A percentile compares a stretch with the other conserved stretches of the same genome.
phyloP scores from a whole-genome alignment of 345 rosid genomes.

The Eucalyptus curtisii region DNA sequence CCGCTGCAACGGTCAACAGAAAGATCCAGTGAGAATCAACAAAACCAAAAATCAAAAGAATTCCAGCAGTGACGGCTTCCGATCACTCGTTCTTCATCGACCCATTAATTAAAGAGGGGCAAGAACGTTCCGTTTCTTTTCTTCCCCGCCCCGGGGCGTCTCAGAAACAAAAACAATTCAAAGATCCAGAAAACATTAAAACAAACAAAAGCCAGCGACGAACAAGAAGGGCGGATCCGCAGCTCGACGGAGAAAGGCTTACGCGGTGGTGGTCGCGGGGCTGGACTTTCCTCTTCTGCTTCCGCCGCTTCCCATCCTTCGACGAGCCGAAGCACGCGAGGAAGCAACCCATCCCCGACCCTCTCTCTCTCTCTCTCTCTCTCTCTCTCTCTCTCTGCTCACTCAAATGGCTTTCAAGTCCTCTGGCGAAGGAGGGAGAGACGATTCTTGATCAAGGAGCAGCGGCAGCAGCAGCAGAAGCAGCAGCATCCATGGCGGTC shows the following conservation, averaged over 20 bases:
- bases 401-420: not conserved
- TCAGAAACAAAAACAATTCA: not conserved
- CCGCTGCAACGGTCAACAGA: not conserved
- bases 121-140: not conserved
- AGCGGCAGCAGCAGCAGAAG: not conserved
- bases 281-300: slow-evolving; percentile 27
- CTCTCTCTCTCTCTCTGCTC: too few relatives aligned
- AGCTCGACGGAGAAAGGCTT: not conserved
- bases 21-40: not conserved
- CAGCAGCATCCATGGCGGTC: not conserved
- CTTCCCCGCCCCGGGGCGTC: not conserved
- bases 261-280: slow-evolving; percentile 35
- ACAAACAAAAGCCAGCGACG: not conserved
- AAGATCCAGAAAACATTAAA: not conserved
- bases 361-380: not conserved
- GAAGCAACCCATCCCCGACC: slow-evolving; percentile 63
- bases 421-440: not conserved
- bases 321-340: slow-evolving; percentile 77
- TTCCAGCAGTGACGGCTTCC: not conserved
- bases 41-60: not conserved
- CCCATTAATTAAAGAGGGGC: not conserved
- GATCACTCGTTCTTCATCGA: not conserved
- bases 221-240: not conserved
- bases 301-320: slow-evolving; percentile 44
- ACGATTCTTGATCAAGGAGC: not conserved